Evolutionary conservation across 2,329 filamentous ascomycete species (phyloP).

Genomic region (Graphilbum fragrans): DNA sequence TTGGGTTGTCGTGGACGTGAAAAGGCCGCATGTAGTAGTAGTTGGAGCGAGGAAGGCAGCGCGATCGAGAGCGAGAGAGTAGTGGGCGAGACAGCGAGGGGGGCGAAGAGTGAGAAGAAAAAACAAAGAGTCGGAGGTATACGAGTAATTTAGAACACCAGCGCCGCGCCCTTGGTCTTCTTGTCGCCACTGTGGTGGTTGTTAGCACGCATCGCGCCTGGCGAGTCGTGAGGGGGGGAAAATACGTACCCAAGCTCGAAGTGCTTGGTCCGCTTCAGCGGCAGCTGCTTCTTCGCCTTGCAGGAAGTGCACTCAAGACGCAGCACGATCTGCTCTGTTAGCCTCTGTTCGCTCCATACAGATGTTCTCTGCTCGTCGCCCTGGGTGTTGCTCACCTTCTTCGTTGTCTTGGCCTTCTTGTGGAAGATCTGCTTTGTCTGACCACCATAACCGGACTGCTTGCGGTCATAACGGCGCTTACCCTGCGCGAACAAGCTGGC

Average conservation of each 20-base stretch:
- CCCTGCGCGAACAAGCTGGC: constrained; percentile 51
- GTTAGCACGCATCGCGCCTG: constrained; percentile 6
- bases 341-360: too few relatives aligned
- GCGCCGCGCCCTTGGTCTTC: constrained; percentile 99
- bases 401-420: constrained; percentile 99
- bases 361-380: neutral
- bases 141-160: constrained; percentile 76
- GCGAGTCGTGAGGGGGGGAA: too few relatives aligned
- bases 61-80: too few relatives aligned
- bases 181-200: constrained; percentile 84
- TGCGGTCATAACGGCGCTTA: constrained; percentile 87
- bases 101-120: neutral
- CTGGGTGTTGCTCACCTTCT: constrained; percentile 57
- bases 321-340: constrained; percentile 58
- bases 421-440: constrained; percentile 99
- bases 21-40: too few relatives aligned
- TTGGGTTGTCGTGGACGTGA: too few relatives aligned
- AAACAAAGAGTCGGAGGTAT: neutral
- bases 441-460: constrained; percentile 99
- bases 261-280: constrained; percentile 99
- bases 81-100: neutral
- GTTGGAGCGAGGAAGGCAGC: too few relatives aligned
- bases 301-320: constrained; percentile 94
- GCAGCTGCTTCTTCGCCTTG: constrained; percentile 97
- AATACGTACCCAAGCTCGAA: constrained; percentile 90